Conservation (phyloP, 1,139 yeast species). For the Yamadazyma kanchanaburiensis region DNA sequence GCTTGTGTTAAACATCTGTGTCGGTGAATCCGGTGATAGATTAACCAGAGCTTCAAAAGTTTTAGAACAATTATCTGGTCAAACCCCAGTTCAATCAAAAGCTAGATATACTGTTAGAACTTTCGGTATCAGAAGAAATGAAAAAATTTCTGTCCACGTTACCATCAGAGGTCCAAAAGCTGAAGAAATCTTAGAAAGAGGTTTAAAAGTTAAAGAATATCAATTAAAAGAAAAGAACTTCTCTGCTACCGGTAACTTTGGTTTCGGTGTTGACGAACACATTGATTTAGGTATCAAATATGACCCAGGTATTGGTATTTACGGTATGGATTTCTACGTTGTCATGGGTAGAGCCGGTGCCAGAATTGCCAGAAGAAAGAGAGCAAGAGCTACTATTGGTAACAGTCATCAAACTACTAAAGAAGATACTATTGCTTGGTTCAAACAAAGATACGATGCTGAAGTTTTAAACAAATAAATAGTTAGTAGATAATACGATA, state of each 20-base stretch:
- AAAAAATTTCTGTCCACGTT: slow-evolving; percentile 98
- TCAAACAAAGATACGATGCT: slow-evolving; percentile 99
- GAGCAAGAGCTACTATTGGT: slow-evolving; percentile 87
- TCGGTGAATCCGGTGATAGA: slow-evolving; percentile 99
- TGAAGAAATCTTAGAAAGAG: slow-evolving; percentile 99
- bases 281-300: slow-evolving; percentile 99
- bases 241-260: slow-evolving; percentile 99
- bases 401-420: slow-evolving; percentile 87
- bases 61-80: slow-evolving; percentile 99
- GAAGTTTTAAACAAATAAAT: slow-evolving; percentile 83
- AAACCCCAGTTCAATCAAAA: slow-evolving; percentile 99
- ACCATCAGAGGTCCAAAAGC: slow-evolving; percentile 99
- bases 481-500: no score
- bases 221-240: slow-evolving; percentile 93
- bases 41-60: slow-evolving; percentile 99
- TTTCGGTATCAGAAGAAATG: slow-evolving; percentile 99
- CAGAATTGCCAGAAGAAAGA: slow-evolving; percentile 99
- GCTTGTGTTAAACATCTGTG: slow-evolving; percentile 99
- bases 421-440: slow-evolving; percentile 97
- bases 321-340: slow-evolving; percentile 99
- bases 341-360: slow-evolving; percentile 99
- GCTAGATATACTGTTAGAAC: slow-evolving; percentile 99
- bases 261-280: slow-evolving; percentile 99
- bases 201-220: slow-evolving; percentile 99
- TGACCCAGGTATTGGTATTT: slow-evolving; percentile 99